These are phyloP conservation scores for Exophiala viscosa DNA, from an alignment of 2,329 filamentous ascomycete genomes.

Conservation along the genomic window DNA sequence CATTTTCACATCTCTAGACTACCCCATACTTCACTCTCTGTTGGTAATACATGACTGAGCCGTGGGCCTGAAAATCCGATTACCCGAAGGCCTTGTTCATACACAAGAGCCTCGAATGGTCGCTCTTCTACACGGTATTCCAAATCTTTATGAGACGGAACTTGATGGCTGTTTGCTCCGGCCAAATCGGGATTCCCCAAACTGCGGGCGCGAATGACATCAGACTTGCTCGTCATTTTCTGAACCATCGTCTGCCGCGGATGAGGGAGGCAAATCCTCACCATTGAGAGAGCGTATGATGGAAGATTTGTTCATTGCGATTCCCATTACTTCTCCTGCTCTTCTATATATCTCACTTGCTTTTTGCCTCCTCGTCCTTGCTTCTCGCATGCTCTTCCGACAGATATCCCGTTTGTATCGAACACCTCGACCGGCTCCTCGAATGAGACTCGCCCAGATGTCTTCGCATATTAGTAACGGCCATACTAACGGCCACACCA, in stretches of 20 bases:
- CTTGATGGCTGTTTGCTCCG: background rate
- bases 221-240: background rate
- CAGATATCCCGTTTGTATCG: slow-evolving; percentile 13
- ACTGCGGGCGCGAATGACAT: background rate
- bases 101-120: too few species aligned
- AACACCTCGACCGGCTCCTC: slow-evolving; percentile 18
- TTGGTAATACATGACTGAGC: too few species aligned
- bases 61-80: too few species aligned
- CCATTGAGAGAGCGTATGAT: background rate
- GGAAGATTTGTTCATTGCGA: background rate
- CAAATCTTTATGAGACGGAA: too few species aligned
- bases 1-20: too few species aligned
- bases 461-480: slow-evolving; percentile 38
- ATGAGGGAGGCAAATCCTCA: background rate
- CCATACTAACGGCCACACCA: slow-evolving; percentile 12
- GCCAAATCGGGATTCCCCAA: background rate
- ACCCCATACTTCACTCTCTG: too few species aligned
- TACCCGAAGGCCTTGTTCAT: too few species aligned
- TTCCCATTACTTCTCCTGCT: background rate
- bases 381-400: slow-evolving; percentile 20
- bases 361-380: slow-evolving; percentile 2
- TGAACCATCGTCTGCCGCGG: background rate
- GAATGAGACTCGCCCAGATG: slow-evolving; percentile 44
- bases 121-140: too few species aligned
- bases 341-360: slow-evolving; percentile 1